These are phyloP conservation scores for Neonectria coccinea DNA, from an alignment of 2,329 filamentous ascomycete species.

Conservation along the genomic window DNA sequence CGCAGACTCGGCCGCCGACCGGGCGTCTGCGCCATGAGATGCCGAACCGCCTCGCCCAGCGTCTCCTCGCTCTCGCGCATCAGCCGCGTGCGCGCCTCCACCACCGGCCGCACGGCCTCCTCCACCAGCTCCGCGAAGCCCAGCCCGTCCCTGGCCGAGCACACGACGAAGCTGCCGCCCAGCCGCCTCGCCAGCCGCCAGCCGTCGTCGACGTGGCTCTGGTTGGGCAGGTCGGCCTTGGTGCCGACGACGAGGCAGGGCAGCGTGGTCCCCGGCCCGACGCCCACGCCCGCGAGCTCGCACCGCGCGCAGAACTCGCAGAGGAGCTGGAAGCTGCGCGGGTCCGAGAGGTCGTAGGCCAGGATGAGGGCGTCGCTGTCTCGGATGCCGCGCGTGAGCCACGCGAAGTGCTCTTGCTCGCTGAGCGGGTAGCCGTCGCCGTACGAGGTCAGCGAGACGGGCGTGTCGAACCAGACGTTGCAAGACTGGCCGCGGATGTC, in stretches of 20 bases:
- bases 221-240: constrained; percentile 23
- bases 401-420: constrained; percentile 26
- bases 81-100: constrained; percentile 28
- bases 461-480: constrained; percentile 30
- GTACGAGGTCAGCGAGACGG: constrained; percentile 22
- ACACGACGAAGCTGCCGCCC: constrained; percentile 28
- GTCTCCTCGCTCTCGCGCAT: constrained; percentile 34
- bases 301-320: constrained; percentile 35
- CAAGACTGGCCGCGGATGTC: constrained; percentile 27
- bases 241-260: constrained; percentile 33
- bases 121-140: constrained; percentile 23
- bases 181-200: constrained; percentile 26
- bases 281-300: constrained; percentile 28
- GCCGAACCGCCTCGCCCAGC: constrained; percentile 26
- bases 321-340: constrained; percentile 29
- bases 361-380: constrained; percentile 35
- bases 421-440: constrained; percentile 16
- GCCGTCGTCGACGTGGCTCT: constrained; percentile 24
- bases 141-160: constrained; percentile 19
- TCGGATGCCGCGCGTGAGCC: constrained; percentile 26
- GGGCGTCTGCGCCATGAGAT: constrained; percentile 11
- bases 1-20: constrained; percentile 12
- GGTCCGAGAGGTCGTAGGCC: constrained; percentile 29
- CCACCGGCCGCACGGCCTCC: constrained; percentile 26
- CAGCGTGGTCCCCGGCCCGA: constrained; percentile 29